Percentiles rank a stretch among this genome's conserved stretches.
These are phyloP conservation scores for Solanum phureja DNA, from an alignment of 257 asterid species.

Conservation along the genomic window DNA sequence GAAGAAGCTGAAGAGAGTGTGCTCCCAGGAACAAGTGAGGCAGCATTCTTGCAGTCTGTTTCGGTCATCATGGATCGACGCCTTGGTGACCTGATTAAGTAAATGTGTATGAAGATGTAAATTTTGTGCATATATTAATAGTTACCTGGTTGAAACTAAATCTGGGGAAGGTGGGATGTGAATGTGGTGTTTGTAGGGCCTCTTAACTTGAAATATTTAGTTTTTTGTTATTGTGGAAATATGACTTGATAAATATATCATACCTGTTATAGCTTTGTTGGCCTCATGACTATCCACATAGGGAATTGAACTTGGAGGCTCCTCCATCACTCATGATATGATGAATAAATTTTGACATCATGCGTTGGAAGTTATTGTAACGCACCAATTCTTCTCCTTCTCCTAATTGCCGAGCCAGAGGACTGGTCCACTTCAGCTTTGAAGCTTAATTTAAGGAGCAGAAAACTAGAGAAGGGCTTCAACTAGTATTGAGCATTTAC, in stretches of 20 bases:
- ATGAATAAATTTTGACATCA: not conserved
- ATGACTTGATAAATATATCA: not conserved
- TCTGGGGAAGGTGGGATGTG: not conserved
- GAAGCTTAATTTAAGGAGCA: not conserved
- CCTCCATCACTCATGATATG: not conserved
- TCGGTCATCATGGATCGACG: conserved; percentile 43
- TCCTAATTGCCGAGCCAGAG: not conserved
- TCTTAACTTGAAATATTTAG: not conserved
- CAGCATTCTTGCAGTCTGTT: conserved; percentile 41
- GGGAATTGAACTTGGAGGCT: not conserved
- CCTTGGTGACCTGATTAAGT: conserved; percentile 20
- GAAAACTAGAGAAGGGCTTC: not conserved
- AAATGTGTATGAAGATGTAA: not conserved
- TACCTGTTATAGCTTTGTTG: not conserved
- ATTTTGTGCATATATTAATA: not conserved
- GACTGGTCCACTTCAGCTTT: not conserved
- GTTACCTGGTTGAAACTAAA: not conserved
- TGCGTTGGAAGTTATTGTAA: not conserved
- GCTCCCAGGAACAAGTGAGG: conserved; percentile 49
- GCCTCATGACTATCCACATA: not conserved
- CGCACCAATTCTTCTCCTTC: not conserved
- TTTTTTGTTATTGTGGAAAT: not conserved
- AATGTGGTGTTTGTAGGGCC: not conserved
- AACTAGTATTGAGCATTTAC: not conserved
- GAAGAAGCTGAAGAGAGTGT: conserved; percentile 40